Evolutionary conservation across 495 filamentous ascomycete genomes (phyloP).

Genomic region (Xylona heveae): DNA sequence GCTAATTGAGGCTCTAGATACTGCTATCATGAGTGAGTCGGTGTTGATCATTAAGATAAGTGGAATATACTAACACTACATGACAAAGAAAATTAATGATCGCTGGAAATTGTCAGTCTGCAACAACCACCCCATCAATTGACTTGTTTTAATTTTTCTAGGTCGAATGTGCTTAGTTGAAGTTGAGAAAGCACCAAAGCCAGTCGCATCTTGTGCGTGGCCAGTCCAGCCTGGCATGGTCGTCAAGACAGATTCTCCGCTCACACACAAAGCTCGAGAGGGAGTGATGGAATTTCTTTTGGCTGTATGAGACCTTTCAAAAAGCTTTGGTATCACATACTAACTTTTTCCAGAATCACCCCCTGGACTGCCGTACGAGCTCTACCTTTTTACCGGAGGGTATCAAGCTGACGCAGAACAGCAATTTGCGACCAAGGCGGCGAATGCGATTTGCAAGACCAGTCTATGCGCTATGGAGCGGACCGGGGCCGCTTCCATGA

Average conservation of each 20-base stretch:
- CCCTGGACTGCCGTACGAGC: conserved; percentile 63
- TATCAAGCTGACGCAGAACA: neutral
- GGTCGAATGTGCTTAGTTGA: conserved; percentile 96
- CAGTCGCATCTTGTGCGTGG: conserved; percentile 96
- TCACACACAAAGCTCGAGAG: conserved; percentile 91
- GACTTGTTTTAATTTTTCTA: conserved; percentile 9
- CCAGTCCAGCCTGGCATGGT: conserved; percentile 97
- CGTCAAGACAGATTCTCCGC: conserved; percentile 89
- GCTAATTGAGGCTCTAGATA: conserved; percentile 46
- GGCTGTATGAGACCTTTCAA: conserved; percentile 21
- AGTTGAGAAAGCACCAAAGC: conserved; percentile 87
- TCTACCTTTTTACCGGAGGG: too few relatives aligned
- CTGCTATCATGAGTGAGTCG: conserved; percentile 87
- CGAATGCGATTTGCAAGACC: conserved; percentile 96
- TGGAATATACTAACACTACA: conserved; percentile 16
- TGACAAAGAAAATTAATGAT: conserved; percentile 87
- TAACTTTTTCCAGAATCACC: conserved; percentile 42
- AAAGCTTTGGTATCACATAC: neutral
- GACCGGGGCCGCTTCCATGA: conserved; percentile 96
- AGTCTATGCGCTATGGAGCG: conserved; percentile 95
- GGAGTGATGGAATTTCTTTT: conserved; percentile 98
- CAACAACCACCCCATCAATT: neutral
- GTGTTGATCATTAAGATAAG: conserved; percentile 7
- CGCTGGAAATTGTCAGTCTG: conserved; percentile 67
- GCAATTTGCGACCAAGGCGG: conserved; percentile 90